phyloP scores from a whole-genome alignment of 305 asterid species.

The Euphrasia arctica region DNA sequence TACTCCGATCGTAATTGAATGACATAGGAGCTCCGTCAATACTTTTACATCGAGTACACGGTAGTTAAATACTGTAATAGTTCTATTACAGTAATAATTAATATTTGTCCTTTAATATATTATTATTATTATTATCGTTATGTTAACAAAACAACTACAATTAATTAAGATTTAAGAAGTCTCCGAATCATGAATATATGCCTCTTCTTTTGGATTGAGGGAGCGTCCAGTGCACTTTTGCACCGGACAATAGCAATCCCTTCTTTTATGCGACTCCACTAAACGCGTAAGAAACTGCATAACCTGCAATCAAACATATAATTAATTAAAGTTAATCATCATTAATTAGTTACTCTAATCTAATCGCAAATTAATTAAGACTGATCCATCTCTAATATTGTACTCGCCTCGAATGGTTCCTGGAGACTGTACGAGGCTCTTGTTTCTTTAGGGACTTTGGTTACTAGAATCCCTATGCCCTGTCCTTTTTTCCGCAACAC shows the following conservation, averaged over 20 bases:
- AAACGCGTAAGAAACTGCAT: constrained; percentile 66
- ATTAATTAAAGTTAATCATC: neutral
- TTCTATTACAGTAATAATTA: too few relatives aligned
- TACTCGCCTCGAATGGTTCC: constrained; percentile 69
- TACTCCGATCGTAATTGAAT: too few relatives aligned
- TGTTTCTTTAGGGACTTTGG: constrained; percentile 66
- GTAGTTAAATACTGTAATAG: too few relatives aligned
- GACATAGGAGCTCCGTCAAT: too few relatives aligned
- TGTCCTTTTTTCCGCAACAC: constrained; percentile 60
- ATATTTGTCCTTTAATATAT: too few relatives aligned
- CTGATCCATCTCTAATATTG: neutral
- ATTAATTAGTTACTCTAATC: neutral
- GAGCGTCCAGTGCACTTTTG: too few relatives aligned
- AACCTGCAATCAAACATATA: constrained; percentile 46
- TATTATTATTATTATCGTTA: too few relatives aligned
- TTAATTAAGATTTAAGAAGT: too few relatives aligned
- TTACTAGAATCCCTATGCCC: constrained; percentile 71
- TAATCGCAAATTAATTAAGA: neutral
- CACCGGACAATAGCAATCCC: neutral
- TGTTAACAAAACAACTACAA: too few relatives aligned
- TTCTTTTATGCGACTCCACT: constrained; percentile 70
- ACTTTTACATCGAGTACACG: too few relatives aligned
- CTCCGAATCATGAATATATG: too few relatives aligned
- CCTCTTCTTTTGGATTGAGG: too few relatives aligned
- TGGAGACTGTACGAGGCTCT: constrained; percentile 63